Percentiles rank a stretch among this genome's conserved stretches.
phyloP scores from a whole-genome alignment of 2,329 filamentous ascomycete genomes.

The Exophiala sideris region DNA sequence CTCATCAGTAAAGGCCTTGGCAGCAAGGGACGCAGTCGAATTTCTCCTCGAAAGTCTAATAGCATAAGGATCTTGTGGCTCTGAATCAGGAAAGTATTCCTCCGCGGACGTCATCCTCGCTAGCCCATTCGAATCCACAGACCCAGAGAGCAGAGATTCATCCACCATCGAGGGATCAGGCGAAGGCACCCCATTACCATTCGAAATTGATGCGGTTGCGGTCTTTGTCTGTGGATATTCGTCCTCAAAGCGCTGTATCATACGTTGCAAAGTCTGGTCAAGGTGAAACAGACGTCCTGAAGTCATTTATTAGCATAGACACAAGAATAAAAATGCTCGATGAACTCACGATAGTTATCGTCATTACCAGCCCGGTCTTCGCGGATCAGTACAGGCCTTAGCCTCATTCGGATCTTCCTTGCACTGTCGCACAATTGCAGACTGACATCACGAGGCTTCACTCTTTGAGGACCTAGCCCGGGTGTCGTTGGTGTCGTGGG shows the following conservation, averaged over 20 bases:
- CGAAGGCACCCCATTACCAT: slow-evolving; percentile 15
- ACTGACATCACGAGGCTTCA: slow-evolving; percentile 85
- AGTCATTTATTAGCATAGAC: slow-evolving; percentile 29
- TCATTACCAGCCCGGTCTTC: slow-evolving; percentile 70
- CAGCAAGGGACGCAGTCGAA: slow-evolving; percentile 66
- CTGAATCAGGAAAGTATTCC: slow-evolving; percentile 35
- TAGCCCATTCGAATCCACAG: slow-evolving; percentile 15
- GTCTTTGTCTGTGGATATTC: slow-evolving; percentile 75
- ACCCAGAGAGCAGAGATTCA: slow-evolving; percentile 15
- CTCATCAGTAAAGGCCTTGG: slow-evolving; percentile 62
- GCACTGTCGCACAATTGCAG: slow-evolving; percentile 84
- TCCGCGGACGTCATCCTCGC: slow-evolving; percentile 15
- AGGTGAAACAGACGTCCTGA: slow-evolving; percentile 79
- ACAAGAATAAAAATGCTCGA: slow-evolving; percentile 1
- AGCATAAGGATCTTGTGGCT: slow-evolving; percentile 39
- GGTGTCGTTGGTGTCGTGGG: slow-evolving; percentile 45
- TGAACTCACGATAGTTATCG: slow-evolving; percentile 68
- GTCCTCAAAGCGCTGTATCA: slow-evolving; percentile 93
- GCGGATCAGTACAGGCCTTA: slow-evolving; percentile 78
- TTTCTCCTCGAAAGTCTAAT: slow-evolving; percentile 56
- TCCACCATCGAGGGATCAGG: slow-evolving; percentile 20
- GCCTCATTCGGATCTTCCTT: slow-evolving; percentile 76
- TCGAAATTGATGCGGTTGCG: slow-evolving; percentile 21
- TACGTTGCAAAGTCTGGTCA: slow-evolving; percentile 80
- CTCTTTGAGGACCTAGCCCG: slow-evolving; percentile 29